Evolutionary conservation across 139 green algal species (phyloP), one percentile per base, ranked within the genome.

Genomic region (Spirogloea muscicola): DNA sequence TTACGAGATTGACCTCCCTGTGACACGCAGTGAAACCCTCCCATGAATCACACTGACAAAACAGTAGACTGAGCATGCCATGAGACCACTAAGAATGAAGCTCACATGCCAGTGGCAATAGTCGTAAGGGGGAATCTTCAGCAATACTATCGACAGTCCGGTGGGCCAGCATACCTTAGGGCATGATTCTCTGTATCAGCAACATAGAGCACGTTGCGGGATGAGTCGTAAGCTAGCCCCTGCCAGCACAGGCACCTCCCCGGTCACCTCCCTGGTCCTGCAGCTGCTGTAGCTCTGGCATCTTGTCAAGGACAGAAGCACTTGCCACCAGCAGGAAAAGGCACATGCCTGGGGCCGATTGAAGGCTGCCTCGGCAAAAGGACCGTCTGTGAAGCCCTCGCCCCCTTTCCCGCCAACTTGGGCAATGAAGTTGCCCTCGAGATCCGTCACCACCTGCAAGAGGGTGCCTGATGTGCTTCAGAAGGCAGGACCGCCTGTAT

Each of bases 101-200:
- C n/a, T n/a, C n/a, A n/a, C n/a, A n/a, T n/a, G n/a, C n/a, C n/a
- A n/a, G n/a, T n/a, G n/a, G n/a, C n/a, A n/a, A n/a, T n/a, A n/a
- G n/a, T n/a, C n/a, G n/a, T n/a, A n/a, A n/a, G n/a, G n/a, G n/a
- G n/a, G n/a, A n/a, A n/a, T n/a, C n/a, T n/a, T n/a, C n/a, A n/a
- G n/a, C n/a, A n/a, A n/a, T n/a, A n/a, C n/a, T n/a, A n/a, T n/a
- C n/a, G n/a, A n/a, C n/a, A n/a, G n/a, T n/a, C n/a, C n/a, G n/a
- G n/a, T n/a, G 36, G 55, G 55, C 10, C 10, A 16, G 55, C 10
- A 9, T 59, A 39, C 43, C 88, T 49, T 29, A 93, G 49, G 4
- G 88, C 88, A 48, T 94, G 89, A 40, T 87, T 87, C 58, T 94
- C 88, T 2, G 88, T 93, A 72, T 93, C 88, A 1, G 85, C 86